phyloP scores from a whole-genome alignment of 192 early-diverging fungal species.

The Pilobolus umbonatus region DNA sequence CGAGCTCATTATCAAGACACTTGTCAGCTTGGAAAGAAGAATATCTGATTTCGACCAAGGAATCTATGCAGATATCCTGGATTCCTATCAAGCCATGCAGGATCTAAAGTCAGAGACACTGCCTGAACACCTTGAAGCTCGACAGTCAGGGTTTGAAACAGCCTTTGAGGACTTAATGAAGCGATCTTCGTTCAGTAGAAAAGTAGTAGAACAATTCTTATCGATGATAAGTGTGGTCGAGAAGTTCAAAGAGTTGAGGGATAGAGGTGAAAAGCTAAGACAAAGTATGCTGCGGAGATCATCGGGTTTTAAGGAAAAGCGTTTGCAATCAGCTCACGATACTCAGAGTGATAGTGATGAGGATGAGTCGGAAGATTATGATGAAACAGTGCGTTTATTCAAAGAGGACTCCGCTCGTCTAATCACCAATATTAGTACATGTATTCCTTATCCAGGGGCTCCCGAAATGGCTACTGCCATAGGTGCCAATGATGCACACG shows the following conservation, averaged over 20 bases:
- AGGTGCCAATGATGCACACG: constrained; percentile 10
- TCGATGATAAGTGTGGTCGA: constrained; percentile 24
- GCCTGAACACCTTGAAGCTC: constrained; percentile 28
- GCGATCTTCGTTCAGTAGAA: constrained; percentile 18
- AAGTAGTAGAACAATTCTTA: constrained; percentile 30
- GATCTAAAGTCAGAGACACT: constrained; percentile 1
- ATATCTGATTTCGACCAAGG: constrained; percentile 24
- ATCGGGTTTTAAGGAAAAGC: background rate
- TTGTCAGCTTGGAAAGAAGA: constrained; percentile 16
- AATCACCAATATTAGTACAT: constrained; percentile 8
- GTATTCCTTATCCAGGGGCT: constrained; percentile 12
- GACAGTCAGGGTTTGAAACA: constrained; percentile 34
- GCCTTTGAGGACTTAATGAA: constrained; percentile 23
- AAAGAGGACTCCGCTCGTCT: constrained; percentile 16
- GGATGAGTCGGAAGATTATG: constrained; percentile 11
- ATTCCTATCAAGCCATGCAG: constrained; percentile 27
- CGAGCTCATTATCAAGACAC: constrained; percentile 6
- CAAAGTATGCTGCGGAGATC: constrained; percentile 9
- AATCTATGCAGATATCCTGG: constrained; percentile 12
- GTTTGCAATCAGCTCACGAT: no score
- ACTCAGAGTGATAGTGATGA: background rate
- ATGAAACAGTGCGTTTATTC: constrained; percentile 15
- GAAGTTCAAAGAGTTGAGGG: constrained; percentile 18
- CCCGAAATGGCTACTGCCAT: constrained; percentile 24
- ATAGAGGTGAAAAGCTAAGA: constrained; percentile 20